phyloP scores from a whole-genome alignment of 2,329 filamentous ascomycete genomes.

The Graphium sp. region DNA sequence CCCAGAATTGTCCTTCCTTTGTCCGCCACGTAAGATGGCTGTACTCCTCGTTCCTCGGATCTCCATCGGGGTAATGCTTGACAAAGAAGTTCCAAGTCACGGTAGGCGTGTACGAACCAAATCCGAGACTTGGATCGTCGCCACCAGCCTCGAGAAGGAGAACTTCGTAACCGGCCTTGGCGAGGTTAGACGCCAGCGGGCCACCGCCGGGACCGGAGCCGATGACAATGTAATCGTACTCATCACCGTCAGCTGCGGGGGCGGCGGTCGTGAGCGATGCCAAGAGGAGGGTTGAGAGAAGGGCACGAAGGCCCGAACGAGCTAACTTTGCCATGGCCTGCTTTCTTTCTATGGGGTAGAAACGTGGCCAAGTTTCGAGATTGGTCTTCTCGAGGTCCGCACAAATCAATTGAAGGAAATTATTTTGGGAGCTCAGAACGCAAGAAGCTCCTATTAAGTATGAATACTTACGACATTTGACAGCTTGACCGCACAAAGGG shows the following conservation, averaged over 20 bases:
- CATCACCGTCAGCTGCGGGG: not conserved
- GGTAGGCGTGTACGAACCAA: conserved; percentile 11
- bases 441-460: no score
- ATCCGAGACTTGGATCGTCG: conserved; percentile 17
- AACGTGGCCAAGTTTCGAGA: no score
- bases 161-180: conserved; percentile 35
- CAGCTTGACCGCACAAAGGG: no score
- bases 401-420: no score
- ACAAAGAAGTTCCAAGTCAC: conserved; percentile 42
- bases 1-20: conserved; percentile 16
- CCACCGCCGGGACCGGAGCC: conserved; percentile 39
- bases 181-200: conserved; percentile 36
- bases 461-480: no score
- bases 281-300: no score
- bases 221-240: conserved; percentile 42
- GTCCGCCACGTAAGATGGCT: conserved; percentile 26
- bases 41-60: conserved; percentile 26
- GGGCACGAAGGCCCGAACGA: no score
- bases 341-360: no score
- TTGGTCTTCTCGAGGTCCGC: no score
- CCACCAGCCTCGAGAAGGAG: conserved; percentile 43
- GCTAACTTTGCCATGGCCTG: no score
- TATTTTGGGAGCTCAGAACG: no score
- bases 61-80: conserved; percentile 36
- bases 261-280: no score